Evolutionary conservation across 2,329 filamentous ascomycete species (phyloP).

Genomic region (Diaporthe nobilis): DNA sequence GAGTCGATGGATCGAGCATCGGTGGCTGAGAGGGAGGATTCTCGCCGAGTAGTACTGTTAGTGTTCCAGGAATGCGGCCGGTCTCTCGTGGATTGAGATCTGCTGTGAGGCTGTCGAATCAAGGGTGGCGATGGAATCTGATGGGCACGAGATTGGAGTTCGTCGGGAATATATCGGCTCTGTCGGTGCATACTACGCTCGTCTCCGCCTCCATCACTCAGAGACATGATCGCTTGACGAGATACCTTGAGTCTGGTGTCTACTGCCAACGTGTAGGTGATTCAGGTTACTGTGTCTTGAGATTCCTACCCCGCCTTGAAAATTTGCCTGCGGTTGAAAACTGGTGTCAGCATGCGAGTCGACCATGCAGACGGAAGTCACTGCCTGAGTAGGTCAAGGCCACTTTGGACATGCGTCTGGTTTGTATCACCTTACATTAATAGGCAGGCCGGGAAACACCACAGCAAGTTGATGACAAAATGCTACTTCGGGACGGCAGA

Average conservation of each 20-base stretch:
- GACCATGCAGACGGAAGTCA: not conserved
- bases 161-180: not conserved
- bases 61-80: not conserved
- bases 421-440: not conserved
- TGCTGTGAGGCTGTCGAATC: not conserved
- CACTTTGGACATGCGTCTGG: not conserved
- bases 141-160: not conserved
- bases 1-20: not conserved
- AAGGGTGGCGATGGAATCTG: not conserved
- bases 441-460: not conserved
- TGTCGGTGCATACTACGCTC: not conserved
- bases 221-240: not conserved
- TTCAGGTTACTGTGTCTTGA: not conserved
- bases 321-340: not conserved
- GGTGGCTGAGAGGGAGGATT: not conserved
- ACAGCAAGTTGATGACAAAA: not conserved
- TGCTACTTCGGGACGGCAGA: not conserved
- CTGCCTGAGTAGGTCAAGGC: not conserved
- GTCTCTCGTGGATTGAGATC: not conserved
- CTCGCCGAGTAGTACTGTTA: not conserved
- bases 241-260: not conserved
- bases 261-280: not conserved
- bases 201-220: not conserved
- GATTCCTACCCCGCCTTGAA: not conserved
- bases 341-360: not conserved